phyloP scores from a whole-genome alignment of 2,329 filamentous ascomycete species.

The Cercospora zeae-maydis region DNA sequence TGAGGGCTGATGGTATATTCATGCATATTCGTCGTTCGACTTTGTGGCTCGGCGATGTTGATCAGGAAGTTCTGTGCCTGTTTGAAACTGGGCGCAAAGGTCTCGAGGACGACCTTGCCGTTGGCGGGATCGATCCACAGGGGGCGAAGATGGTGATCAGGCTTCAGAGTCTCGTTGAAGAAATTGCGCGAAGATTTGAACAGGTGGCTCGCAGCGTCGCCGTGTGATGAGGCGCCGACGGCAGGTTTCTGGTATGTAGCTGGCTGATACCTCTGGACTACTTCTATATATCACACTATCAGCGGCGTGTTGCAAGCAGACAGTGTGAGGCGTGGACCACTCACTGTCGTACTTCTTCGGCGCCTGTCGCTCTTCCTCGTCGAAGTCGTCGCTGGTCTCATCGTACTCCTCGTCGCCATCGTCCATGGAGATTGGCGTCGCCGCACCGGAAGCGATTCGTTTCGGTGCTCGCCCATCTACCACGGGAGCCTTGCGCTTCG shows the following conservation, averaged over 20 bases:
- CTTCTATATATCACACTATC: constrained; percentile 27
- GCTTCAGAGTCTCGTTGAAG: constrained; percentile 76
- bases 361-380: constrained; percentile 30
- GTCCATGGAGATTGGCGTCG: constrained; percentile 47
- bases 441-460: constrained; percentile 40
- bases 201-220: constrained; percentile 54
- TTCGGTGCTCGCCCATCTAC: constrained; percentile 35
- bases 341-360: constrained; percentile 42
- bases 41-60: constrained; percentile 90
- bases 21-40: constrained; percentile 84
- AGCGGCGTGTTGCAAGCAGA: constrained; percentile 22
- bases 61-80: constrained; percentile 93
- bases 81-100: constrained; percentile 81
- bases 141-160: constrained; percentile 83
- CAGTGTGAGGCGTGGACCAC: constrained; percentile 20
- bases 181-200: constrained; percentile 68
- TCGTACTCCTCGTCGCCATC: constrained; percentile 60
- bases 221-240: constrained; percentile 31
- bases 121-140: constrained; percentile 89
- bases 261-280: constrained; percentile 54
- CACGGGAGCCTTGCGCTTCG: constrained; percentile 41
- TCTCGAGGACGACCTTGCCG: constrained; percentile 87
- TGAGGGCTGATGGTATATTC: constrained; percentile 90
- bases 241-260: constrained; percentile 48
- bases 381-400: constrained; percentile 40